phyloP scores from a whole-genome alignment of 345 rosid species.

The Combretum micranthum region DNA sequence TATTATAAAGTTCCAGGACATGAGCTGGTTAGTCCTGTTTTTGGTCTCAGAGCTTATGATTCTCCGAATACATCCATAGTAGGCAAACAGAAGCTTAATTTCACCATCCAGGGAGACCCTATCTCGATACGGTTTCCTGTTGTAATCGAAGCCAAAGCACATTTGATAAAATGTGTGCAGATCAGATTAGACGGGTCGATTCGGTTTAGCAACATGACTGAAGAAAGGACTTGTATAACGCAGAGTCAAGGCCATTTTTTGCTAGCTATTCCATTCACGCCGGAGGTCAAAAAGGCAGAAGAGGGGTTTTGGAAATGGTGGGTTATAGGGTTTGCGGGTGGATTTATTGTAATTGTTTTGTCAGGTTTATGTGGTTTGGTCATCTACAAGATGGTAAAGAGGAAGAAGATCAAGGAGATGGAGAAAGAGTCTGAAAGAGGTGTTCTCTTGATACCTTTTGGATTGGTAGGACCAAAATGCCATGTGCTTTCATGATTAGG shows the following conservation, averaged over 20 bases:
- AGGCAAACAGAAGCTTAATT: slow-evolving; percentile 15
- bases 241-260: slow-evolving; percentile 45
- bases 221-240: slow-evolving; percentile 31
- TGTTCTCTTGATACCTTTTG: slow-evolving; percentile 38
- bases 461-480: slow-evolving; percentile 62
- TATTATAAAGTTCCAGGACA: slow-evolving; percentile 47
- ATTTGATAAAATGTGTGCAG: slow-evolving; percentile 31
- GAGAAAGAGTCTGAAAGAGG: slow-evolving; percentile 62
- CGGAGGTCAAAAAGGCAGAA: too few species aligned
- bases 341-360: slow-evolving; percentile 9
- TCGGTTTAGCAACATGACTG: slow-evolving; percentile 26
- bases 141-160: not conserved
- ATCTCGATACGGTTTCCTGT: slow-evolving; percentile 31
- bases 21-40: slow-evolving; percentile 53
- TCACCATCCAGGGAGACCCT: slow-evolving; percentile 21
- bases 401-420: slow-evolving; percentile 43
- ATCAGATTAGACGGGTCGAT: slow-evolving; percentile 27
- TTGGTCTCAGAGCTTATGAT: slow-evolving; percentile 57
- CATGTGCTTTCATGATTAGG: slow-evolving; percentile 68
- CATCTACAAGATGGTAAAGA: slow-evolving; percentile 19
- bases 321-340: slow-evolving; percentile 29
- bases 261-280: slow-evolving; percentile 19
- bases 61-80: slow-evolving; percentile 28
- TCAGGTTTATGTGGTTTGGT: slow-evolving; percentile 15
- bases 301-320: slow-evolving; percentile 27